Evolutionary conservation across 2,329 filamentous ascomycete species (phyloP).

Genomic region (Penicillium freii): DNA sequence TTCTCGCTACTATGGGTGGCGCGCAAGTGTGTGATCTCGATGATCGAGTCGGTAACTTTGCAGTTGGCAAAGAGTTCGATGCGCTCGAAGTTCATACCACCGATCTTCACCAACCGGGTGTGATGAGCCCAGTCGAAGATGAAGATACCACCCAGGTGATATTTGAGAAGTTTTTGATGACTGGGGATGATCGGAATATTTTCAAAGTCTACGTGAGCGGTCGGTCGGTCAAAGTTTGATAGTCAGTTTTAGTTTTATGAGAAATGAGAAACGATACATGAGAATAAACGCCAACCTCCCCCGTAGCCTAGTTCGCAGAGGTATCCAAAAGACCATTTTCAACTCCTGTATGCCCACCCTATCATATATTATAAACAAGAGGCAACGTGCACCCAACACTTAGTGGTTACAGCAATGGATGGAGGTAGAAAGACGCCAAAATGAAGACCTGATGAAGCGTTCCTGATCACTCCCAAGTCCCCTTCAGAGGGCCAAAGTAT

Average conservation of each 20-base stretch:
- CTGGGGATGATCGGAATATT: slow-evolving; percentile 64
- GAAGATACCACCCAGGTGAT: slow-evolving; percentile 48
- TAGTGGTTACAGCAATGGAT: background rate
- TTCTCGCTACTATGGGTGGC: slow-evolving; percentile 61
- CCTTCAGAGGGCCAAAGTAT: slow-evolving; percentile 32
- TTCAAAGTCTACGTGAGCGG: slow-evolving; percentile 55
- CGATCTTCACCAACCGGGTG: slow-evolving; percentile 33
- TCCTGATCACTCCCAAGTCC: slow-evolving; percentile 27
- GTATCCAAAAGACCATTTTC: background rate
- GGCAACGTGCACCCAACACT: background rate
- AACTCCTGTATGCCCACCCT: background rate
- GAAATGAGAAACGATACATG: background rate
- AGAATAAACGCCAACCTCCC: background rate
- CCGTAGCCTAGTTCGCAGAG: background rate
- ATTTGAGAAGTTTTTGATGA: slow-evolving; percentile 66
- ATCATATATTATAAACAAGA: background rate
- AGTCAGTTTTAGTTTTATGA: background rate
- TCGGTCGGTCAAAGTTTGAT: slow-evolving; percentile 32
- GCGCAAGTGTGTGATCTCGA: slow-evolving; percentile 58
- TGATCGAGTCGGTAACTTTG: slow-evolving; percentile 56
- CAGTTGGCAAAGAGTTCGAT: slow-evolving; percentile 62
- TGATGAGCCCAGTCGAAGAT: slow-evolving; percentile 56
- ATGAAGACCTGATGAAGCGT: no score
- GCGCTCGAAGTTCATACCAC: slow-evolving; percentile 51
- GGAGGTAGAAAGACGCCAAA: background rate